Evolutionary conservation across 306 rosid genomes (phyloP).

Genomic region (Prunus kanzakura): DNA sequence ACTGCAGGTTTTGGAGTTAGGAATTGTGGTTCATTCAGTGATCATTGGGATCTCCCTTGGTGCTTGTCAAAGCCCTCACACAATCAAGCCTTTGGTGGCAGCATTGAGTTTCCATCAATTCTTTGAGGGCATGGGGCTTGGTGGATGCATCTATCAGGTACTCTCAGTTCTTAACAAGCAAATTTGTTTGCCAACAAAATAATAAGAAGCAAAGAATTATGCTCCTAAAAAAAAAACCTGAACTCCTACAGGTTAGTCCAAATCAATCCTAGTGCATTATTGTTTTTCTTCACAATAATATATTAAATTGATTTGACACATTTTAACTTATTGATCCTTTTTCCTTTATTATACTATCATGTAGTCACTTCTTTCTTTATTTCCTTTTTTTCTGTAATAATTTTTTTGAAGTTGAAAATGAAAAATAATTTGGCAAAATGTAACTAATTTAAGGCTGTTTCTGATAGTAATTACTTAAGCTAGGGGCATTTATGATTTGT

Average conservation of each 20-base stretch:
- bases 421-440: too few relatives aligned
- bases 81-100: conserved; percentile 44
- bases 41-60: conserved; percentile 57
- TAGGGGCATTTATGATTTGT: background rate
- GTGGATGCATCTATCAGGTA: conserved; percentile 41
- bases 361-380: background rate
- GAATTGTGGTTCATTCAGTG: conserved; percentile 48
- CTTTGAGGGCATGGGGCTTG: conserved; percentile 49
- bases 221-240: too few relatives aligned
- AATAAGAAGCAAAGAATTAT: background rate
- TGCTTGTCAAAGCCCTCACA: conserved; percentile 40
- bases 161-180: background rate
- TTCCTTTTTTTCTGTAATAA: too few relatives aligned
- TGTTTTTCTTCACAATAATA: background rate
- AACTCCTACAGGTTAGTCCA: background rate
- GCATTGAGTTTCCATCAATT: conserved; percentile 56
- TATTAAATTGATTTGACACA: background rate
- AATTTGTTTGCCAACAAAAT: background rate
- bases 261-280: too few relatives aligned
- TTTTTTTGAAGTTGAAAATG: background rate
- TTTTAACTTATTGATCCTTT: background rate
- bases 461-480: background rate
- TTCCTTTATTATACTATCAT: too few relatives aligned
- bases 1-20: conserved; percentile 36
- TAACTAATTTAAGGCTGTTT: background rate